Conservation (phyloP, 2,329 filamentous ascomycete genomes). For the Elsinoe australis region DNA sequence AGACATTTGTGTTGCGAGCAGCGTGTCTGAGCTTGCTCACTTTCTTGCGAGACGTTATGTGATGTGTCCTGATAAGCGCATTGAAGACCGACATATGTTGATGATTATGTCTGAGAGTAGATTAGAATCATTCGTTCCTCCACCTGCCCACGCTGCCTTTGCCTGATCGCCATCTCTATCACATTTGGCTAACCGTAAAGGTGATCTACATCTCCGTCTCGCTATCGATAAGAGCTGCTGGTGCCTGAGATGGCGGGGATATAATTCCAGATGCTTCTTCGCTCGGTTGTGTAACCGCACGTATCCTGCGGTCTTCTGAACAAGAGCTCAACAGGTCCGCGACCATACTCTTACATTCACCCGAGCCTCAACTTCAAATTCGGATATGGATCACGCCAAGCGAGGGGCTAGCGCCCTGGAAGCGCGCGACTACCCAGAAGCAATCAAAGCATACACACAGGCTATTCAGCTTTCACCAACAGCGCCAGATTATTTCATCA, state of each 20-base stretch:
- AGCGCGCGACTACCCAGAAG: constrained; percentile 56
- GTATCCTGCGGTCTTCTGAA: too few species aligned
- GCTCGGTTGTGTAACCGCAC: too few species aligned
- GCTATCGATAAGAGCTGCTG: constrained; percentile 13
- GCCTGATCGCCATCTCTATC: too few species aligned
- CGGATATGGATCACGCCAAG: constrained; percentile 21
- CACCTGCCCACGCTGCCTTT: too few species aligned
- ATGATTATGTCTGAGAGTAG: too few species aligned
- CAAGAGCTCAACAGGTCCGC: too few species aligned
- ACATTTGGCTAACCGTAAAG: neutral
- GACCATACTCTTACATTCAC: neutral
- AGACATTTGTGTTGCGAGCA: constrained; percentile 52
- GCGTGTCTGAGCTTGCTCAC: constrained; percentile 56
- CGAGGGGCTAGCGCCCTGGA: constrained; percentile 44
- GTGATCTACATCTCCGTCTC: neutral
- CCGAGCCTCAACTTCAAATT: neutral
- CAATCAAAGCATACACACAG: constrained; percentile 59
- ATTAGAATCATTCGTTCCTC: too few species aligned
- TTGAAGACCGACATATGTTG: constrained; percentile 34
- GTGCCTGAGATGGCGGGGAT: neutral
- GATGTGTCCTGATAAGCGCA: constrained; percentile 67
- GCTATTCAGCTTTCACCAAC: constrained; percentile 56
- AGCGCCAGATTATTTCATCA: constrained; percentile 72
- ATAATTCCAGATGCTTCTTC: too few species aligned
- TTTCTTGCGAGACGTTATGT: constrained; percentile 75